Evolutionary conservation across 2,329 filamentous ascomycete genomes (phyloP), one percentile per base, ranked within the genome.

Genomic region (Cytospora chrysosperma): DNA sequence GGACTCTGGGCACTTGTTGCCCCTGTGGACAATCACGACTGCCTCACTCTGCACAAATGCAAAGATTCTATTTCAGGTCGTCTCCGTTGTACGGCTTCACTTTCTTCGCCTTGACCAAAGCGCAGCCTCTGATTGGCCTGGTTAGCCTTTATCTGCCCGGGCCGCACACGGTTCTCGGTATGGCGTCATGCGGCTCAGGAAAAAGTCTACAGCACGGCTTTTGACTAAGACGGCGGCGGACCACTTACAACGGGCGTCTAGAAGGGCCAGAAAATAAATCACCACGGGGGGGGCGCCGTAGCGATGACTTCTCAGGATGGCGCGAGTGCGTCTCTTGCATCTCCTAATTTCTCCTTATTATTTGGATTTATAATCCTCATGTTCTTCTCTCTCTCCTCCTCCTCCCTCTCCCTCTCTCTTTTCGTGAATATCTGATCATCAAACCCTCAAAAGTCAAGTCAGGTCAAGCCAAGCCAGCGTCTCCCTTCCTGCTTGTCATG

Each of bases 111-210:
- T 32, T 62, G 60, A 62, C 54, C 43, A 57, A 57, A 51, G 17
- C 28, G 9, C 12, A 28, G 7, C 53, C 2, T 15, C 17, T 53
- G 34, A 59, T 64, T 66, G 62, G 65, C 54, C 54, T 59, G 64
- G 59, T 66, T 62, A 62, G 65, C 27, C 56, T 57, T n/a, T 43
- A 40, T 43, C 56, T 26, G 49, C 10, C 21, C 59, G 59, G 32
- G 59, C 58, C 30, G 58, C 40, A 26, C 15, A n/a, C 67, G 67
- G 67, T 56, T 65, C 37, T 68, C 67, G 67, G 67, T 53, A 68
- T 68, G 62, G 67, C 67, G 67, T 67, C 62, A 68, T 50, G 59
- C 58, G 62, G 56, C 63, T 57, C 58, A 54, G 52, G 58, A 67
- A 65, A 65, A 62, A 62, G 51, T 52, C 58, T 54, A 60, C 60